These are phyloP conservation scores for Pythium guiyangense DNA, from an alignment of 352 stramenopile species.

Conservation along the genomic window DNA sequence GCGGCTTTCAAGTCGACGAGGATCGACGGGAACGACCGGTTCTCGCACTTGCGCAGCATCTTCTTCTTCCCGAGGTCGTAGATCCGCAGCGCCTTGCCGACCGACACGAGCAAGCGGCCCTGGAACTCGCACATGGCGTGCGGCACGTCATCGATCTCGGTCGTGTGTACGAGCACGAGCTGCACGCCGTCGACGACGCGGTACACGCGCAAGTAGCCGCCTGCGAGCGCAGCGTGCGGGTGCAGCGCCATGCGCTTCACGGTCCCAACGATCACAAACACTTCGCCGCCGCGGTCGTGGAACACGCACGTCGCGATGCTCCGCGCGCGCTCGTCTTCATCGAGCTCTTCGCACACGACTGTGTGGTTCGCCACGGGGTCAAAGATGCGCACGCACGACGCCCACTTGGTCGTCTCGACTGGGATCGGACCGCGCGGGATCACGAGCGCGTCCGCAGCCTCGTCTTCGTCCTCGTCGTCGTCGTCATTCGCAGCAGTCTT, in stretches of 20 bases:
- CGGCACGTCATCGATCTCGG: constrained; percentile 95
- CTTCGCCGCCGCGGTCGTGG: constrained; percentile 94
- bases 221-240: constrained; percentile 57
- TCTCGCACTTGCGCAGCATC: constrained; percentile 98
- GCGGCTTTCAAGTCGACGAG: constrained; percentile 93
- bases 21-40: constrained; percentile 90
- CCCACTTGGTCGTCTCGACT: constrained; percentile 86
- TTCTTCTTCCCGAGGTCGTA: constrained; percentile 99
- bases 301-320: constrained; percentile 94
- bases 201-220: constrained; percentile 91
- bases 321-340: constrained; percentile 91
- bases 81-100: constrained; percentile 94
- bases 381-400: constrained; percentile 96
- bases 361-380: constrained; percentile 91
- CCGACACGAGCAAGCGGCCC: constrained; percentile 94
- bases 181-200: constrained; percentile 90
- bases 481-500: constrained; percentile 18
- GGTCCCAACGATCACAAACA: constrained; percentile 96
- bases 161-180: constrained; percentile 96
- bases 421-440: constrained; percentile 58
- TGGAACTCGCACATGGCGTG: constrained; percentile 97
- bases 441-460: constrained; percentile 69
- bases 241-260: constrained; percentile 95
- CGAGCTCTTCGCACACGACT: constrained; percentile 90
- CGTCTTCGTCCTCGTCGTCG: constrained; percentile 88